Evolutionary conservation across 2,329 filamentous ascomycete species (phyloP), one percentile per base, ranked within the genome.

Genomic region (Cryphonectria carpinicola): DNA sequence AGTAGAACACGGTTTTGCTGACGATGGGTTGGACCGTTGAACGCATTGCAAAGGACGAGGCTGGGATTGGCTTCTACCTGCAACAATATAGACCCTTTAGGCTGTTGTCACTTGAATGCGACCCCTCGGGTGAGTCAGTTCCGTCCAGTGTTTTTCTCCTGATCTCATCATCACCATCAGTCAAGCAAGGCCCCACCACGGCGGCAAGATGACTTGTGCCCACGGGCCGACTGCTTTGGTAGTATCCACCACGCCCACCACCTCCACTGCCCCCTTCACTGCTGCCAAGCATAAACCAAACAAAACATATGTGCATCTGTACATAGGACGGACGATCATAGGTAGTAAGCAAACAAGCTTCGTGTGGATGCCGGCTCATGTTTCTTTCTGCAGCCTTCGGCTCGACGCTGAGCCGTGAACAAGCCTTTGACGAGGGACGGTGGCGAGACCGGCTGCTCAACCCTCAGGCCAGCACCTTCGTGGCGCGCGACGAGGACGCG

Each of bases 401-500:
- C 4, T 82, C 82, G 28, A 82, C 76, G 4, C 79, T 81, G 69
- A 77, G 74, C 39, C 76, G 79, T 67, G 81, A 82, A 71, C 61
- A 75, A 37, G 78, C 70, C 13, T 81, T 82, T 68, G 74, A 74
- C 46, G 78, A 82, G 43, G 75, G 79, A 62, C 73, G 76, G 63
- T 82, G 81, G 81, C 77, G 78, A 63, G 70, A 72, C 67, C 79
- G 81, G 67, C 76, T 82, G 66, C 74, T 74, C 67, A 81, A 80
- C 71, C 80, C 80, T 37, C 61, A 76, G 4, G 78, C 78, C 19
- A 79, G 75, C 64, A 80, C 79, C 3, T 81, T 81, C 66, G 73
- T 81, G 66, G 79, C 79, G 54, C 72, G 78, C 28, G 73, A 74
- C 61, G 37, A 71, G 14, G 37, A 56, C 67, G 70, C 72, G 25